A percentile compares a stretch with the other conserved stretches of the same genome.
Evolutionary conservation across 805 yeast species (phyloP).

Genomic region (Candida incommunis): DNA sequence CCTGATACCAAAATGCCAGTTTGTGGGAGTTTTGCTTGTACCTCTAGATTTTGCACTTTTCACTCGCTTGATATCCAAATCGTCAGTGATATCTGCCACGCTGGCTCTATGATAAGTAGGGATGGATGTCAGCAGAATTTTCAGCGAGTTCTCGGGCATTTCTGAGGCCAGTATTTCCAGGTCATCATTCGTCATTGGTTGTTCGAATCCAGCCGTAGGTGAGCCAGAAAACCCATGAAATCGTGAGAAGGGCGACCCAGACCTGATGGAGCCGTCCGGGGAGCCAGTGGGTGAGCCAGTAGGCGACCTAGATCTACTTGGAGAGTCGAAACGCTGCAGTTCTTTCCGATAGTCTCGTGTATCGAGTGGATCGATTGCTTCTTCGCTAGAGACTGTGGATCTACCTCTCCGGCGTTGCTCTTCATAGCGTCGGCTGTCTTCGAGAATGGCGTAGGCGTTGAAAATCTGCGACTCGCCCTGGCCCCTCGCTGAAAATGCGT

Average conservation of each 20-base stretch:
- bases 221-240: no score
- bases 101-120: conserved; percentile 91
- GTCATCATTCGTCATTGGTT: no score
- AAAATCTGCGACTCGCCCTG: conserved; percentile 45
- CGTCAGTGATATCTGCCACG: conserved; percentile 59
- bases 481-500: conserved; percentile 32
- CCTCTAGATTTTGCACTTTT: conserved; percentile 49
- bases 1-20: conserved; percentile 98
- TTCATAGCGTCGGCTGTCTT: conserved; percentile 40
- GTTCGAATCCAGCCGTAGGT: no score
- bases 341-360: no score
- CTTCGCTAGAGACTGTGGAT: no score
- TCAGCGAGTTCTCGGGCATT: conserved; percentile 49
- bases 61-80: conserved; percentile 28
- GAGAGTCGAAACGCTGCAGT: no score
- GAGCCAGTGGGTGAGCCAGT: no score
- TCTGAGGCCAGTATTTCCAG: no score
- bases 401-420: conserved; percentile 4
- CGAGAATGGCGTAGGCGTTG: conserved; percentile 71
- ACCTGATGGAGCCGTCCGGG: no score
- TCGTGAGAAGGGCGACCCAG: no score
- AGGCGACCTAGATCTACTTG: no score
- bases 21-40: conserved; percentile 79
- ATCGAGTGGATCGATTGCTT: no score
- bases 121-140: conserved; percentile 82